Base-by-base conservation (phyloP, 148 eudicot species). In the Vaccinium macrocarpon region DNA sequence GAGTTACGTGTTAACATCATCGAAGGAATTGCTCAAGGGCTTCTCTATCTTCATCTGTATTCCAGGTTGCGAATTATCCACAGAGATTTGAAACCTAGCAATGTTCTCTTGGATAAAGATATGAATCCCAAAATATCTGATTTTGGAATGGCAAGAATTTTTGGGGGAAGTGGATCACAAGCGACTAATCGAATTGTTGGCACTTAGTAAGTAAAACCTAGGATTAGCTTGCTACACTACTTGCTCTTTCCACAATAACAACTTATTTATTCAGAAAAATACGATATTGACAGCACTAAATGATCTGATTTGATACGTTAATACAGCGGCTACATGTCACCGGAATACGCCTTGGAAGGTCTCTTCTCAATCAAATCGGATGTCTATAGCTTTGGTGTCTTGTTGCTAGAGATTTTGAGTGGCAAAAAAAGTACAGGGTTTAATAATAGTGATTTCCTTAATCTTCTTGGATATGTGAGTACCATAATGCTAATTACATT, bases 51-150 rank as follows among this genome's bases (percentile, higher is more conserved):
- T 25, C 88, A 88, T 53, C 84, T 78, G 7, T 87, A 88, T 66
- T 88, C 90, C 1, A 88, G 88, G 79, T 71, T 88, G 78, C 62
- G 25, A 66, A 78, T 88, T 23, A 88, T 88, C 21, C 90, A 88
- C 23, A 59, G 88, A 18, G 90, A 88, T 86, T 86, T 86, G 46
- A 88, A 88, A 59, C 38, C 90, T 8, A 86, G 90, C 85, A 88
- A 88, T 23, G 82, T 88, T 49, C 76, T 83, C 46, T 84, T 88
- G 14, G 90, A 88, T 66, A 46, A 62, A 25, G 76, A 86, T 15
- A 48, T 85, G 27, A 68, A 57, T 52, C 84, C 90, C 5, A 88
- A 83, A 81, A 86, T 85, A 32, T 88, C 86, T 2, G 88, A 88
- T n/a, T 88, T 88, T 70, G 90, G 90, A 4, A 8, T 62, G 29